These are phyloP conservation scores for Colletotrichum cuscutae DNA, from an alignment of 2,329 filamentous ascomycete species.

Conservation along the genomic window DNA sequence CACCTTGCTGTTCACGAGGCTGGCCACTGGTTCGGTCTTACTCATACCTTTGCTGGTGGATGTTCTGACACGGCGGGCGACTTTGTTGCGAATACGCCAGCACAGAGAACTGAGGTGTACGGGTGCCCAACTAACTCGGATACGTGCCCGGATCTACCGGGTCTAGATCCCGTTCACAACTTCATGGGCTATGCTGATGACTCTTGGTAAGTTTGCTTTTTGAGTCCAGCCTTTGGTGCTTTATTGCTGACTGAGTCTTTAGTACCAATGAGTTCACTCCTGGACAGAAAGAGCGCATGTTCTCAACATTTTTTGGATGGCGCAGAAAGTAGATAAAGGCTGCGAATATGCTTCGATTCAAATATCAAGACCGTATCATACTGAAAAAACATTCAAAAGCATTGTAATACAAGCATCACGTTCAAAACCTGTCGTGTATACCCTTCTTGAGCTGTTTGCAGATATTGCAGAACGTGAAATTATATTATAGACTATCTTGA, in stretches of 20 bases:
- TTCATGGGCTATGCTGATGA: conserved; percentile 44
- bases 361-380: no score
- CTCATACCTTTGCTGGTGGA: conserved; percentile 53
- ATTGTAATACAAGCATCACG: not conserved
- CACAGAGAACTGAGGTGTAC: conserved; percentile 39
- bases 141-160: conserved; percentile 37
- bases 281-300: conserved; percentile 53
- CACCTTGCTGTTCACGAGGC: conserved; percentile 48
- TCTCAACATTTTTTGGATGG: conserved; percentile 21
- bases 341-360: not conserved
- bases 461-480: no score
- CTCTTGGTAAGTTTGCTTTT: conserved; percentile 41
- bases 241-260: not conserved
- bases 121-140: conserved; percentile 35
- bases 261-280: conserved; percentile 50
- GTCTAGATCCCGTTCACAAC: conserved; percentile 39
- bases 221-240: not conserved
- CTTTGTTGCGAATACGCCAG: conserved; percentile 50
- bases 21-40: conserved; percentile 57
- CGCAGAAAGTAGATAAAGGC: conserved; percentile 36
- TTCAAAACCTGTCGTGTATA: no score
- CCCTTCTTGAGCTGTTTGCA: no score
- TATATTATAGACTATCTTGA: no score
- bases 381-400: not conserved
- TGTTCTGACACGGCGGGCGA: conserved; percentile 45